Evolutionary conservation across 2,329 filamentous ascomycete species (phyloP), one percentile per base, ranked within the genome.

Genomic region (Thielaviopsis punctulata): DNA sequence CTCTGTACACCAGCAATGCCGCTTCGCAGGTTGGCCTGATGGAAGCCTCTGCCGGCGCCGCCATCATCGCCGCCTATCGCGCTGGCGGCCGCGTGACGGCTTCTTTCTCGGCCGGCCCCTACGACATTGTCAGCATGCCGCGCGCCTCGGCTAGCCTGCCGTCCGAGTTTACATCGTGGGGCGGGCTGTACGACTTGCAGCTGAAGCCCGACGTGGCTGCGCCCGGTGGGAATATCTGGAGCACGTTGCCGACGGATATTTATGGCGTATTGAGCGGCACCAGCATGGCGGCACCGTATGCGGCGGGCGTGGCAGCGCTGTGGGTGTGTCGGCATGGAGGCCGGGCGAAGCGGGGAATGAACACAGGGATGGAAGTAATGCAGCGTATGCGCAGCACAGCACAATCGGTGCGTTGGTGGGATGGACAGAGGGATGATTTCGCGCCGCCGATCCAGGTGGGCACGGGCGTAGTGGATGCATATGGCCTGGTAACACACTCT

Each of bases 211-310:
- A 76, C 49, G 62, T 76, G 48, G 66, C 68, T 12, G 68, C 70
- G 0, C 72, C 72, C 1, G 73, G 73, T 10, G 68, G 68, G 49
- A 63, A 68, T 30, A 73, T 78, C 45, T 64, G 73, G 52, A 75
- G 71, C 45, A 76, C 73, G 2, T 69, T 69, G 45, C 65, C 68
- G 2, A 61, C 68, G 24, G 62, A 64, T 22, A 57, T 55, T 9
- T 78, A 73, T 55, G 67, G 67, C 13, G 62, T 72, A 7, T 63
- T 73, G 49, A 76, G 67, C 30, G 75, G 75, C 45, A 78, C 75
- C 0, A 76, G 72, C 1, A 77, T 79, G 74, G 69, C 73, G 1
- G 69, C 70, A 5, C 74, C 74, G 0, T 74, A 74, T 54, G 64
- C 74, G 24, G 73, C 73, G 39, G 74, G 72, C n/a, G 63, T 73